Evolutionary conservation across 1,284 basidiomycete species (phyloP), one percentile per base, ranked within the genome.

Genomic region (Porogramme epimiltina): DNA sequence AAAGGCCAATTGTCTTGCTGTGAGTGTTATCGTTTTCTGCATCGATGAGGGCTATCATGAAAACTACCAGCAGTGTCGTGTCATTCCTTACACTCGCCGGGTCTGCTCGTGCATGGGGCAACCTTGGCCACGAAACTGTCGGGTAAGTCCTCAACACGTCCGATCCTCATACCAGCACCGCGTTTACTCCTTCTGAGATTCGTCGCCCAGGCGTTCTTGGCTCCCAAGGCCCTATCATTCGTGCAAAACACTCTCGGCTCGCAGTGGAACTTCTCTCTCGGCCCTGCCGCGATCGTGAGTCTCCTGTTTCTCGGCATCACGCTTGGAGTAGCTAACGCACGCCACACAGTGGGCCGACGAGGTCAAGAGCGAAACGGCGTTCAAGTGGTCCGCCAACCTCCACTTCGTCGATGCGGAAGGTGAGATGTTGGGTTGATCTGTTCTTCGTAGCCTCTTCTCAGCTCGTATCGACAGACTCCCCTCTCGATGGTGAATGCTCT

Each of bases 361-460:
- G 20, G 51, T 53, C 20, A 53, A 53, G 47, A n/a, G 25, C 2
- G 42, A 53, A 19, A 26, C 46, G 5, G 51, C 46, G 10, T 53
- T 48, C 51, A 49, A 44, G 23, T 53, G 51, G 47, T 53, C 51
- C 9, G 51, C 51, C 11, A 16, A 48, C 31, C 47, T 53, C 11
- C 51, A 53, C 39, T 53, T 53, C 39, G 51, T 53, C 31, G 51
- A 49, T 19, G 47, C 51, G 5, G 46, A 53, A 42, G 51, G 51
- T 49, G 15, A 15, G 19, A 4, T 9, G 4, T 6, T 9, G 11
- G 25, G 16, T 23, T 34, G 4, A 31, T 11, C 2, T n/a, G 3
- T 22, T 18, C 34, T 13, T 3, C 2, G 6, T 25, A 9, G 22
- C 37, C 2, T 6, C 6, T 34, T 5, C 11, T 11, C 5, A 19